Evolutionary conservation across 202 grass and related monocot species (phyloP).

Genomic region (Setaria italica): DNA sequence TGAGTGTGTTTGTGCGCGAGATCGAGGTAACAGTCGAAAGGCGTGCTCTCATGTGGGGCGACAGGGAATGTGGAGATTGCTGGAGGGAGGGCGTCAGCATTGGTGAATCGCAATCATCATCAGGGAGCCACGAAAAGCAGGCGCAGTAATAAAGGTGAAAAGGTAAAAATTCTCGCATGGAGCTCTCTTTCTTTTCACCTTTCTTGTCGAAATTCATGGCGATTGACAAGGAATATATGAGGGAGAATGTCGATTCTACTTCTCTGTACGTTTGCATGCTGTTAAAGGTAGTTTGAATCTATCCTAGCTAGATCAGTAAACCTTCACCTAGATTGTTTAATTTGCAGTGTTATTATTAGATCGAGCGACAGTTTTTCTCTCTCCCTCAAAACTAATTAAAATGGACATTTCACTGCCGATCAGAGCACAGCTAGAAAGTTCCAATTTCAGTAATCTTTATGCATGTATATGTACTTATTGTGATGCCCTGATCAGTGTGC

Average conservation of each 20-base stretch:
- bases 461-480: not conserved
- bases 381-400: not conserved
- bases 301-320: conserved; percentile 6
- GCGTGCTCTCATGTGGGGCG: conserved; percentile 52
- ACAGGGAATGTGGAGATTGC: conserved; percentile 62
- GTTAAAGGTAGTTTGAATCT: conserved; percentile 35
- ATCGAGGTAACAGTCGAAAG: conserved; percentile 59
- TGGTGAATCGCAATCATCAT: conserved; percentile 64
- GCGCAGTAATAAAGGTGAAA: conserved; percentile 51
- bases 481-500: not conserved
- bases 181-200: conserved; percentile 44
- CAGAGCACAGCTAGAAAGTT: not conserved
- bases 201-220: conserved; percentile 61
- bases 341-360: conserved; percentile 2
- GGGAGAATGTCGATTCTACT: not conserved
- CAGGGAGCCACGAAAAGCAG: conserved; percentile 47
- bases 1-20: conserved; percentile 51
- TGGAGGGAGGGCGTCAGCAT: conserved; percentile 64
- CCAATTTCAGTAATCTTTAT: not conserved
- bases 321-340: not conserved
- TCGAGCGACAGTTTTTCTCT: not conserved
- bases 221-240: conserved; percentile 54
- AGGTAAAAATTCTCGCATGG: conserved; percentile 57
- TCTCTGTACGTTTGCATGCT: conserved; percentile 41
- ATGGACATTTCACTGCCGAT: not conserved